phyloP scores from a whole-genome alignment of 2,329 filamentous ascomycete genomes.

The Coniochaeta sp. region DNA sequence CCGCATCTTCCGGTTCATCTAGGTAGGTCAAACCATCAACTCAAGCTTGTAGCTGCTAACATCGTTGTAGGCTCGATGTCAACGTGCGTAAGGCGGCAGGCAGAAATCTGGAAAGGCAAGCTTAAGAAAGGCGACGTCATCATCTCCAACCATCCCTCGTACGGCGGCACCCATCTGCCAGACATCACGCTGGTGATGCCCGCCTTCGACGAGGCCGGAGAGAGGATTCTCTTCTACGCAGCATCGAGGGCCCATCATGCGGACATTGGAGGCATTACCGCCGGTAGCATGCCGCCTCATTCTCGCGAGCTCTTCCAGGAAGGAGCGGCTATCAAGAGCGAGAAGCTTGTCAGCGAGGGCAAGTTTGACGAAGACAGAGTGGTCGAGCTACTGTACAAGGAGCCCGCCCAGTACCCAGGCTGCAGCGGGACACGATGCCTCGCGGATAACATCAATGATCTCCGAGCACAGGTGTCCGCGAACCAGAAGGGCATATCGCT shows the following conservation, averaged over 20 bases:
- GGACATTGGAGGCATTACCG: slow-evolving; percentile 76
- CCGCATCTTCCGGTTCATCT: slow-evolving; percentile 77
- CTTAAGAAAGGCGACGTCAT: slow-evolving; percentile 74
- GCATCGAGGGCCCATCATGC: slow-evolving; percentile 76
- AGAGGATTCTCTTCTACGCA: slow-evolving; percentile 74
- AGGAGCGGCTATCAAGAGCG: slow-evolving; percentile 55
- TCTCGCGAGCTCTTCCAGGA: slow-evolving; percentile 59
- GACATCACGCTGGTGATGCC: slow-evolving; percentile 79
- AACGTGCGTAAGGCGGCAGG: slow-evolving; percentile 73
- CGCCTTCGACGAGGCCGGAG: slow-evolving; percentile 57
- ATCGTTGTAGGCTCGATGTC: slow-evolving; percentile 58
- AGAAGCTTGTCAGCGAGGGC: slow-evolving; percentile 68
- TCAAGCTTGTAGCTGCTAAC: background rate
- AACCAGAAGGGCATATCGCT: slow-evolving; percentile 80
- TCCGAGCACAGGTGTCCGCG: slow-evolving; percentile 80
- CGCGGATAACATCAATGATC: slow-evolving; percentile 75
- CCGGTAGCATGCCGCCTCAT: slow-evolving; percentile 76
- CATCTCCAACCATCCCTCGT: slow-evolving; percentile 78
- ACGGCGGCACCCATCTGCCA: slow-evolving; percentile 74
- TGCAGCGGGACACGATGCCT: slow-evolving; percentile 74
- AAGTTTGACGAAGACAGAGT: slow-evolving; percentile 73
- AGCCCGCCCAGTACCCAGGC: slow-evolving; percentile 66
- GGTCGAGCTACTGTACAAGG: slow-evolving; percentile 60
- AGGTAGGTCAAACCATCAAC: slow-evolving; percentile 20
- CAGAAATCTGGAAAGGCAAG: slow-evolving; percentile 72